A percentile compares a stretch with the other conserved stretches of the same genome.
Evolutionary conservation across 2,329 filamentous ascomycete genomes (phyloP).

Genomic region (Fragosphaeria purpurea): DNA sequence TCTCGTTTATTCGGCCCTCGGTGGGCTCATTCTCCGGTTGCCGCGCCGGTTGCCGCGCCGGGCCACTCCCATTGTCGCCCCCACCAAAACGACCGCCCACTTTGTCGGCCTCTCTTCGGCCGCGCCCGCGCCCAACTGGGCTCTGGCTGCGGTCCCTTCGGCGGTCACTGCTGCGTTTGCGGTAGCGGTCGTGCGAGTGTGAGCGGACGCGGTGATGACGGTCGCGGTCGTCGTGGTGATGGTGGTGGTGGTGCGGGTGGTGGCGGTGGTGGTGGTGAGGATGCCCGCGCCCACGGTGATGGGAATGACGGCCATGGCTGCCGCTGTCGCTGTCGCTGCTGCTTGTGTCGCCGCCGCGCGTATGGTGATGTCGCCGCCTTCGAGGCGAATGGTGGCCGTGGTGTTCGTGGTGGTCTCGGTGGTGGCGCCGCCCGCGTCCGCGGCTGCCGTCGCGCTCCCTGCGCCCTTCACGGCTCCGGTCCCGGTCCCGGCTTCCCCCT

Average conservation of each 20-base stretch:
- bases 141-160: background rate
- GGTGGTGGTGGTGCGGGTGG: background rate
- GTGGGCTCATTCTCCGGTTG: too few species aligned
- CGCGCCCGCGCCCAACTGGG: too few species aligned
- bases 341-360: too few species aligned
- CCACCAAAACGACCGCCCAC: too few species aligned
- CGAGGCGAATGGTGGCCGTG: background rate
- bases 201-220: background rate
- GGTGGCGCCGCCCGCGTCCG: background rate
- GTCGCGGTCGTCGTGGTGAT: constrained; percentile 21
- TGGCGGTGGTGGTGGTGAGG: constrained; percentile 10
- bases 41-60: too few species aligned
- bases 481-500: too few species aligned
- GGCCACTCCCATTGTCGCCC: background rate
- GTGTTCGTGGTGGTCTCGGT: background rate
- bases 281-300: too few species aligned
- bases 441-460: background rate
- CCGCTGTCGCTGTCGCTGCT: background rate
- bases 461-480: background rate
- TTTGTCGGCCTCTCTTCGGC: too few species aligned
- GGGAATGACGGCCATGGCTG: too few species aligned
- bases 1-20: too few species aligned
- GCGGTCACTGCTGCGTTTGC: background rate
- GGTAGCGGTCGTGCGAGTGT: too few species aligned
- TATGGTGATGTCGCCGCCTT: too few species aligned